These are phyloP conservation scores for Entelexis paramagnoliae DNA, from an alignment of 1,139 yeast genomes.

Conservation along the genomic window DNA sequence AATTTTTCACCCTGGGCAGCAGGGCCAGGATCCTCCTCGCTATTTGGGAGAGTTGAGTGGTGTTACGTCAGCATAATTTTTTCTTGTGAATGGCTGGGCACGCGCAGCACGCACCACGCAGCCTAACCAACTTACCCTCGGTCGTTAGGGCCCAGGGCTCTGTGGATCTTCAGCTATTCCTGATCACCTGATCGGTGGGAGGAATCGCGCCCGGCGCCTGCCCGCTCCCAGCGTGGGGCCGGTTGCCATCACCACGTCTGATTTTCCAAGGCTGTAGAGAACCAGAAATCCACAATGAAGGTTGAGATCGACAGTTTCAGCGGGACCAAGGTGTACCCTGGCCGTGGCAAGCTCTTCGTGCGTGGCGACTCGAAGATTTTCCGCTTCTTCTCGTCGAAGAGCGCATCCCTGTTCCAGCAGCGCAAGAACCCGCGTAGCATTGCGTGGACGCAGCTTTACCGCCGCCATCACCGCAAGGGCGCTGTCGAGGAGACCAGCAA, in stretches of 20 bases:
- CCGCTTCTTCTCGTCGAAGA: conserved; percentile 98
- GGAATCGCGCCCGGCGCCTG: conserved; percentile 6
- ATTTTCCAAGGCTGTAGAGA: conserved; percentile 3
- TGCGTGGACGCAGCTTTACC: conserved; percentile 98
- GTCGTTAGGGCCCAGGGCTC: conserved; percentile 7
- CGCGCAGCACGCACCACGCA: not conserved
- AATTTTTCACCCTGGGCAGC: conserved; percentile 1
- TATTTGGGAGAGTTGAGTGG: conserved; percentile 3
- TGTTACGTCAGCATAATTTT: not conserved
- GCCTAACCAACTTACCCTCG: not conserved
- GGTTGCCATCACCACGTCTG: conserved; percentile 2
- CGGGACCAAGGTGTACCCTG: conserved; percentile 99
- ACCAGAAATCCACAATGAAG: conserved; percentile 51
- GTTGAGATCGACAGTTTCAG: conserved; percentile 99
- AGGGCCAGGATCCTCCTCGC: not conserved
- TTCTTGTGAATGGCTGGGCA: not conserved
- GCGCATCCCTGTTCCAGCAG: conserved; percentile 97
- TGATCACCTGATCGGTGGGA: conserved; percentile 2
- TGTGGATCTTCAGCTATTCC: too few species aligned
- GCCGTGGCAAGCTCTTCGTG: conserved; percentile 98
- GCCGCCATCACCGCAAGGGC: conserved; percentile 99
- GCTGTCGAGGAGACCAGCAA: conserved; percentile 94
- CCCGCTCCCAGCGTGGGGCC: conserved; percentile 3
- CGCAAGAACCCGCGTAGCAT: conserved; percentile 99
- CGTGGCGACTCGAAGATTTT: conserved; percentile 99